These are phyloP conservation scores for Luffa aegyptiaca DNA, from an alignment of 306 rosid genomes.

Conservation along the genomic window DNA sequence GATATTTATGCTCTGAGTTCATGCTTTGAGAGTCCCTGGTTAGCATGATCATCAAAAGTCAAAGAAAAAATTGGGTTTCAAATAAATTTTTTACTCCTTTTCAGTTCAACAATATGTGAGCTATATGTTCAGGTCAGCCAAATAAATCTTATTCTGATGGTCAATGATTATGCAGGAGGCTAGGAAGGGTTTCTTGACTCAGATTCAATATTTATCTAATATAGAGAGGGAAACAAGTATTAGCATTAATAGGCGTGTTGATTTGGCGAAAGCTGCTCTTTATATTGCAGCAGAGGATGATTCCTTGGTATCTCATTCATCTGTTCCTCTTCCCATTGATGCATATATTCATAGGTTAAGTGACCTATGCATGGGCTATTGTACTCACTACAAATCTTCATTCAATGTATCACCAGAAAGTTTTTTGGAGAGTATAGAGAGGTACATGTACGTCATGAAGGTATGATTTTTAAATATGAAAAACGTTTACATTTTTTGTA, in stretches of 20 bases:
- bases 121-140: neutral
- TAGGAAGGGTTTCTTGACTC: constrained; percentile 67
- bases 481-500: neutral
- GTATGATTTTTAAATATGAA: constrained; percentile 19
- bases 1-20: neutral
- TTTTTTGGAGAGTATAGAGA: constrained; percentile 65
- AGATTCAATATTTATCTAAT: constrained; percentile 45
- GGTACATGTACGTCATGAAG: constrained; percentile 55
- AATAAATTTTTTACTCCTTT: too few species aligned
- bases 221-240: constrained; percentile 80
- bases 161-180: constrained; percentile 54
- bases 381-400: constrained; percentile 53
- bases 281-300: constrained; percentile 91
- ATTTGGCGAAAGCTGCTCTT: constrained; percentile 78
- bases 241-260: constrained; percentile 63
- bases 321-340: constrained; percentile 87
- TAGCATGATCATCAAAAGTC: neutral
- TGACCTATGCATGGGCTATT: constrained; percentile 77
- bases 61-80: neutral
- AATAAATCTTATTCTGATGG: neutral
- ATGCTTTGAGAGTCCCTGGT: constrained; percentile 7
- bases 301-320: constrained; percentile 86
- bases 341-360: constrained; percentile 59
- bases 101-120: neutral
- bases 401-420: constrained; percentile 55